Evolutionary conservation across 495 filamentous ascomycete genomes (phyloP).

Genomic region (Penicillium ucsense): DNA sequence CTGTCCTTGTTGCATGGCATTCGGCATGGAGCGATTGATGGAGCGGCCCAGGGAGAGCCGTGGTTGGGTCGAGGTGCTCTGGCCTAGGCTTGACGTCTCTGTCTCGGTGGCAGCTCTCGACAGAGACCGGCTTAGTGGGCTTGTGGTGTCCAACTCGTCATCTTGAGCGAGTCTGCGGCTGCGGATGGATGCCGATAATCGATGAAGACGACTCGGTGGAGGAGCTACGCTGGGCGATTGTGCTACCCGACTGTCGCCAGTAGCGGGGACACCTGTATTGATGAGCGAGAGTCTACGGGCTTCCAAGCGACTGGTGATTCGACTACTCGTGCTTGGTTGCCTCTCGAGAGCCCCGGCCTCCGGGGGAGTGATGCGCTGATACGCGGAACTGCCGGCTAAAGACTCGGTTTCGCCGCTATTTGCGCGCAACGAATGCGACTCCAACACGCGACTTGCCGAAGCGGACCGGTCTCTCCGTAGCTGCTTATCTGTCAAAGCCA

Average conservation of each 20-base stretch:
- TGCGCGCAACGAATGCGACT: slow-evolving; percentile 11
- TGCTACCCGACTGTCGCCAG: slow-evolving; percentile 15
- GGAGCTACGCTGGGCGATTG: slow-evolving; percentile 21
- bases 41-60: slow-evolving; percentile 37
- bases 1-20: slow-evolving; percentile 13
- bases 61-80: slow-evolving; percentile 23
- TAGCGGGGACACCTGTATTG: slow-evolving; percentile 22
- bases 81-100: slow-evolving; percentile 18
- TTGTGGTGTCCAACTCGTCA: slow-evolving; percentile 21
- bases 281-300: slow-evolving; percentile 58
- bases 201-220: slow-evolving; percentile 27
- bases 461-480: slow-evolving; percentile 17
- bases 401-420: slow-evolving; percentile 25
- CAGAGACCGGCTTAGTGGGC: slow-evolving; percentile 21
- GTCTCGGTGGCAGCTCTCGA: slow-evolving; percentile 34
- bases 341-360: slow-evolving; percentile 31
- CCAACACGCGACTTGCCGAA: slow-evolving; percentile 17
- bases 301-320: slow-evolving; percentile 62
- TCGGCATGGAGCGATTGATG: slow-evolving; percentile 17
- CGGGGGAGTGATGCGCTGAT: slow-evolving; percentile 30
- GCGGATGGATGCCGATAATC: slow-evolving; percentile 30
- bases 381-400: slow-evolving; percentile 20
- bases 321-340: slow-evolving; percentile 42
- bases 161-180: slow-evolving; percentile 24
- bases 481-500: slow-evolving; percentile 60